A percentile compares a stretch with the other conserved stretches of the same genome.
These are phyloP conservation scores for Magnaporthiopsis rhizophila DNA, from an alignment of 2,329 filamentous ascomycete genomes.

Conservation along the genomic window DNA sequence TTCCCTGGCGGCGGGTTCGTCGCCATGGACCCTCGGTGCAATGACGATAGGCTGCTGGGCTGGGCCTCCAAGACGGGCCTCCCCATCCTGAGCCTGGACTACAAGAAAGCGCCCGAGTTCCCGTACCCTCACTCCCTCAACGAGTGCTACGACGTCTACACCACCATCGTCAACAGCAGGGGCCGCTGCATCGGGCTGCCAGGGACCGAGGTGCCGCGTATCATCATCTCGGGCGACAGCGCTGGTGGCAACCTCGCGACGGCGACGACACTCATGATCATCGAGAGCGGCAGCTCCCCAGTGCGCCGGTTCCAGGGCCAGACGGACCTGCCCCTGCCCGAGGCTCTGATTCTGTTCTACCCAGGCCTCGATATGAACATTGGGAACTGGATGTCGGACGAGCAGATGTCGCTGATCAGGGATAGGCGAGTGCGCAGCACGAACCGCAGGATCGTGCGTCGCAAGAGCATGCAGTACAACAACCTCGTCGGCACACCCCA, in stretches of 20 bases:
- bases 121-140: conserved; percentile 82
- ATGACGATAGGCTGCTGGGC: conserved; percentile 86
- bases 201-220: conserved; percentile 54
- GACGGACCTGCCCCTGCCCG: conserved; percentile 60
- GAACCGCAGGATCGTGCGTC: conserved; percentile 68
- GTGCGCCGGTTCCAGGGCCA: conserved; percentile 48
- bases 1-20: conserved; percentile 93
- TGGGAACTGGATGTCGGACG: conserved; percentile 97
- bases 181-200: conserved; percentile 70
- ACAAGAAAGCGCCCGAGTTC: conserved; percentile 76
- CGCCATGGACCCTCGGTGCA: conserved; percentile 89
- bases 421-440: conserved; percentile 71
- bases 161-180: conserved; percentile 61
- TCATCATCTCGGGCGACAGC: conserved; percentile 72
- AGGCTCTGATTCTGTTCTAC: conserved; percentile 79
- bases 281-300: conserved; percentile 60
- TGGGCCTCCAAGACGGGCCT: conserved; percentile 86
- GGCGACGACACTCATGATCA: conserved; percentile 78
- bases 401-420: conserved; percentile 90
- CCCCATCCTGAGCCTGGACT: conserved; percentile 87
- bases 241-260: conserved; percentile 77
- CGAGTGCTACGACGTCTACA: conserved; percentile 81
- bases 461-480: conserved; percentile 85
- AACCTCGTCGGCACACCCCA: conserved; percentile 76
- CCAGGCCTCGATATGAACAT: conserved; percentile 95